phyloP scores from a whole-genome alignment of 257 asterid species.

The Striga asiatica region DNA sequence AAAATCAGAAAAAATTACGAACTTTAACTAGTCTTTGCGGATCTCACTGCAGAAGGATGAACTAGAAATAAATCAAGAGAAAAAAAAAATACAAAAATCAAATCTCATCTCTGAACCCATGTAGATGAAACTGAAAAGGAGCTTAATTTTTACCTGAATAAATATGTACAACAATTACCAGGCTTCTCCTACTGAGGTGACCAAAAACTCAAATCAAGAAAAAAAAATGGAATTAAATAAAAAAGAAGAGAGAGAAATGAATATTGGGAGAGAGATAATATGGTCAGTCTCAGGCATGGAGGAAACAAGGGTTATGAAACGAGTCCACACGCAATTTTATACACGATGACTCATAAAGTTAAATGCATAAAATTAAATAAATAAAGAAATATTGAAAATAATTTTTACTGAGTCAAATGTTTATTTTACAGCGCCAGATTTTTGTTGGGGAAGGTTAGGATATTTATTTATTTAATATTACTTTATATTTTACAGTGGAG shows the following conservation, averaged over 20 bases:
- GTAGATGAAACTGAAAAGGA: too few species aligned
- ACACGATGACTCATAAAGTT: background rate
- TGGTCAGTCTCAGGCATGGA: background rate
- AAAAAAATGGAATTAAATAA: background rate
- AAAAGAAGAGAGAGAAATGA: background rate
- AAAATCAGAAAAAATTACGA: background rate
- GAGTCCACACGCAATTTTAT: background rate
- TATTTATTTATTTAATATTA: too few species aligned
- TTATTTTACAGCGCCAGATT: too few species aligned
- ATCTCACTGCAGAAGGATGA: background rate
- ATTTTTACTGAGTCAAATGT: too few species aligned
- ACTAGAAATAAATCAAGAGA: too few species aligned
- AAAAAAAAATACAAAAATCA: background rate
- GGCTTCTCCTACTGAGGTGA: background rate
- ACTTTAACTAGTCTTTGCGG: background rate
- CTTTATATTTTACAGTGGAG: too few species aligned
- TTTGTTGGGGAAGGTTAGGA: too few species aligned
- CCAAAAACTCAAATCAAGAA: too few species aligned
- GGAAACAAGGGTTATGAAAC: background rate
- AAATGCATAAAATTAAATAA: too few species aligned
- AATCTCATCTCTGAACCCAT: too few species aligned
- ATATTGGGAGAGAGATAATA: background rate
- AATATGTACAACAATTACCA: background rate
- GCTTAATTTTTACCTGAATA: background rate
- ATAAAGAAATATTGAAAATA: too few species aligned